Base-by-base conservation (phyloP, 2,329 filamentous ascomycete species). In the Xylariaceae sp. region DNA sequence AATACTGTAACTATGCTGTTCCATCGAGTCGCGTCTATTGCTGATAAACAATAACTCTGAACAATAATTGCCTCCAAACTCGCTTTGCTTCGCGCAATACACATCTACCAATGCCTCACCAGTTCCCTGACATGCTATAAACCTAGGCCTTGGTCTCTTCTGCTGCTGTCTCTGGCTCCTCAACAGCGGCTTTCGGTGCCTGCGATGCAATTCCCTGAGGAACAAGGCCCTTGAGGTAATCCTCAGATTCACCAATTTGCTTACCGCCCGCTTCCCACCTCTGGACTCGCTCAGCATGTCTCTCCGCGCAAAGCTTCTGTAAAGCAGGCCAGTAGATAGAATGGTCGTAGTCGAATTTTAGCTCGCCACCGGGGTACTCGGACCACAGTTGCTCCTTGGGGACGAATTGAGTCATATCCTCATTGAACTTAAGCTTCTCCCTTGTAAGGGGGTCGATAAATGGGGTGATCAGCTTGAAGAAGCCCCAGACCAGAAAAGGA, bases 371-470 rank as follows among this genome's bases (percentile, higher is more conserved):
- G 53, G 71, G 73, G 56, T 86, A 82, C 43, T 82, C 74, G 55
- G 81, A 84, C 83, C 89, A 86, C 39, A 98, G 78, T 63, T 97
- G 91, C 56, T 83, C 74, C 7, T 81, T 66, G 4, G 89, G 89
- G 16, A 98, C 85, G 62, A 89, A 89, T 52, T 86, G 73, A 53
- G 76, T 76, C 71, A 95, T 83, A 60, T 94, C 86, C 64, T 95
- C 89, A 72, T 97, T 96, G 76, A 95, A 96, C 71, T 93, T 94
- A 70, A 98, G 83, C 74, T 98, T 98, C 59, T 93, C 83, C 44
- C 87, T 82, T 9, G 93, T 98, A 56, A 90, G 71, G 7, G 93
- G 93, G 65, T 98, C 93, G 67, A 98, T 95, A 67, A 98, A 96
- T 30, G 91, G 89, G 4, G 82, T 89, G 67, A 98, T 90, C 56